Evolutionary conservation across 306 rosid species (phyloP).

Genomic region (Ormosia emarginata): DNA sequence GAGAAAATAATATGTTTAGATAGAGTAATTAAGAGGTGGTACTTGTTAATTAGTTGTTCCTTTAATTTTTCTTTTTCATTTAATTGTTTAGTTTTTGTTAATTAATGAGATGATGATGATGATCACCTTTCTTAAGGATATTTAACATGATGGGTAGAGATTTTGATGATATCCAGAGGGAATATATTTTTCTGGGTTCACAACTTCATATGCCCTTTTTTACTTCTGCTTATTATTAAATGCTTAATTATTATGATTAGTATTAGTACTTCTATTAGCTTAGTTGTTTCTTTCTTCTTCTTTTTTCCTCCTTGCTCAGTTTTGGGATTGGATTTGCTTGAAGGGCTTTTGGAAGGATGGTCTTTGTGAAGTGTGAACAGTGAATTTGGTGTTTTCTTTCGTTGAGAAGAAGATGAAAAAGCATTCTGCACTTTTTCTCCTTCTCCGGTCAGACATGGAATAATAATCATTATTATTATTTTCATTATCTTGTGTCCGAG

Average conservation of each 20-base stretch:
- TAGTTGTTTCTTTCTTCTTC: not conserved
- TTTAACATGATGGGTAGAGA: conserved; percentile 40
- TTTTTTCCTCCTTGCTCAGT: not conserved
- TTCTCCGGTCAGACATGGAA: conserved; percentile 23
- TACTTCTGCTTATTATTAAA: not conserved
- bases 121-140: conserved; percentile 45
- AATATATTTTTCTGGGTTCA: conserved; percentile 9
- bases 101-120: conserved; percentile 48
- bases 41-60: conserved; percentile 39
- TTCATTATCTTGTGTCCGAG: conserved; percentile 48
- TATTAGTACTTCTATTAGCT: not conserved
- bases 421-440: conserved; percentile 8
- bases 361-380: not conserved
- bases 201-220: not conserved
- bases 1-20: conserved; percentile 41
- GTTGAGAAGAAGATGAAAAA: not conserved
- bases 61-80: not conserved
- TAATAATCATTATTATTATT: conserved; percentile 9
- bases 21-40: conserved; percentile 48
- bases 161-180: conserved; percentile 27
- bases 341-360: not conserved
- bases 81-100: conserved; percentile 52
- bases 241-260: not conserved
- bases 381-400: not conserved
- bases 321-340: not conserved